Base-by-base conservation (phyloP, 805 yeast species). In the Ogataea henricii region DNA sequence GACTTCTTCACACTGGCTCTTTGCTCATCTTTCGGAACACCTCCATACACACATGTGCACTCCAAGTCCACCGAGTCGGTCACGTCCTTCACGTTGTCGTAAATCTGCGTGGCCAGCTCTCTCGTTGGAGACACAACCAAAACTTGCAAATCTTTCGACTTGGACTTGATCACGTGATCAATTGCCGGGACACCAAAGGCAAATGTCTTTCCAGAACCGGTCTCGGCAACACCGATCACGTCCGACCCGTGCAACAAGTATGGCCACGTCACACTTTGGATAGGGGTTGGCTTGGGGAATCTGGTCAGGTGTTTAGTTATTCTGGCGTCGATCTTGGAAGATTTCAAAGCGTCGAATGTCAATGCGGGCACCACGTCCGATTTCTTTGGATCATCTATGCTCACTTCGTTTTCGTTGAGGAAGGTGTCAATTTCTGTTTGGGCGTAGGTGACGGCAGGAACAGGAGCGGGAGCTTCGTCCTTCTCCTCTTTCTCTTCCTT, bases 181-280 rank as follows among this genome's bases (percentile, higher is more conserved):
- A 92, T 78, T n/a, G 97, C 97, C 40, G 99, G 99, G 26, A 94
- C 94, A 65, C 97, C 96, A 66, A 92, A 94, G 0, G 97, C 98
- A 70, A 92, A 85, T 0, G 99, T 92, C 69, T 92, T 92, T 63
- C 99, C 99, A 0, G 97, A 89, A 32, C 99, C 99, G 3, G 99
- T 92, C 71, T 92, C 97, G 12, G 99, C 99, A 55, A 92, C 96
- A 67, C 98, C 99, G 56, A 92, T 81, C 21, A 91, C 96, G 65
- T 92, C 99, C 49, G 84, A 78, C 14, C 87, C 86, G 17, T 79
- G 70, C 43, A 90, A 70, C 45, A 92, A 70, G 63, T 81, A 89
- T 55, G 99, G 98, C 98, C 98, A 94, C 7, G 97, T 79, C 38
- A 82, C 89, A 26, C 96, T 79, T 73, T 92, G 99, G 59, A 92